A percentile compares a stretch with the other conserved stretches of the same genome.
phyloP scores from a whole-genome alignment of 352 stramenopile genomes.

The Pythium scleroteichum region DNA sequence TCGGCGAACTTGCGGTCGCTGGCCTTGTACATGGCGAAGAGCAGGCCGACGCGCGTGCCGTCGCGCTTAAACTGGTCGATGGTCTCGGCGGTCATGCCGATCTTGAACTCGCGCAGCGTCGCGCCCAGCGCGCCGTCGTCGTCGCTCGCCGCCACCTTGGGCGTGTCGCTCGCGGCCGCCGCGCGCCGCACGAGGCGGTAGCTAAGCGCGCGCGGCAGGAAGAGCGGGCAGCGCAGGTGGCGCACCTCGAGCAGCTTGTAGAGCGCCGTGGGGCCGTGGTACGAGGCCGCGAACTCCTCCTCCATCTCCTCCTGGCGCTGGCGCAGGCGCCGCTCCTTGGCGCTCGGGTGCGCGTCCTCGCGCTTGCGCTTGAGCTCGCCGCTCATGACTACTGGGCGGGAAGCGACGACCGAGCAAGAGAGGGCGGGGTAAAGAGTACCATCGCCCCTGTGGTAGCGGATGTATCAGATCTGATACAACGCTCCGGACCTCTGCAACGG shows the following conservation, averaged over 20 bases:
- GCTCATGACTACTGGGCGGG: conserved; percentile 6
- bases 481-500: no score
- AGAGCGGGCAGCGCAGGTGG: conserved; percentile 68
- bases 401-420: background rate
- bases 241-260: conserved; percentile 84
- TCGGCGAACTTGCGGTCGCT: conserved; percentile 43
- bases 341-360: conserved; percentile 50
- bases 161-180: conserved; percentile 1
- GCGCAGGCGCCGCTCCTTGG: conserved; percentile 46
- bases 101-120: conserved; percentile 56
- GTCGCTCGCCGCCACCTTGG: background rate
- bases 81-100: conserved; percentile 67
- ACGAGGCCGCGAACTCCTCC: conserved; percentile 79
- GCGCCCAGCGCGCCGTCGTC: conserved; percentile 27
- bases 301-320: conserved; percentile 75
- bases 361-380: conserved; percentile 13
- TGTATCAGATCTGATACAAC: no score
- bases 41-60: conserved; percentile 51
- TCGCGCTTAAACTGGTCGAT: conserved; percentile 62
- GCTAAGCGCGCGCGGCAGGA: conserved; percentile 77
- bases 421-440: conserved; percentile 17
- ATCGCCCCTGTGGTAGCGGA: background rate
- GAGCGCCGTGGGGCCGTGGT: conserved; percentile 70
- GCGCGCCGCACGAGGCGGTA: conserved; percentile 52
- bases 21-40: conserved; percentile 57